Conservation (phyloP, 768 basidiomycete species). For the Roridomyces roridus region DNA sequence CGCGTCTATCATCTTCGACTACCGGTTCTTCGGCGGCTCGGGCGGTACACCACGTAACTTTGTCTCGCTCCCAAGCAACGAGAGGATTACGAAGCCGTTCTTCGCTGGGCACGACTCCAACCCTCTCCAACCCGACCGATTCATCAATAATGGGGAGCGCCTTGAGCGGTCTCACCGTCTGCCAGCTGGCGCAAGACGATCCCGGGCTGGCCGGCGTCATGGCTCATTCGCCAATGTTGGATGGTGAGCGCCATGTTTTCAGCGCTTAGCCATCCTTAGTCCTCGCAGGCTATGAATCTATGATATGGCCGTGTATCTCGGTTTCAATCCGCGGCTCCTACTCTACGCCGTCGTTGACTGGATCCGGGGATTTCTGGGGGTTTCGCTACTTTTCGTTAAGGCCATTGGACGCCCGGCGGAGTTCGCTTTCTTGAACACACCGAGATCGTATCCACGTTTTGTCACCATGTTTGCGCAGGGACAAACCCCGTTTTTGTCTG, state of each 20-base stretch:
- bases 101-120: slow-evolving; percentile 32
- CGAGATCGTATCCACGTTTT: slow-evolving; percentile 14
- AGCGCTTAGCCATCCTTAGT: neutral
- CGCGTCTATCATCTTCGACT: slow-evolving; percentile 36
- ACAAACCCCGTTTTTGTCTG: slow-evolving; percentile 11
- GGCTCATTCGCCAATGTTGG: slow-evolving; percentile 31
- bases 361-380: slow-evolving; percentile 14
- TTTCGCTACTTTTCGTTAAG: slow-evolving; percentile 19
- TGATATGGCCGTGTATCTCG: slow-evolving; percentile 12
- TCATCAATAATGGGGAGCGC: slow-evolving; percentile 31
- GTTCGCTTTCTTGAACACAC: slow-evolving; percentile 21
- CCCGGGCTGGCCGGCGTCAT: slow-evolving; percentile 31
- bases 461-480: slow-evolving; percentile 24
- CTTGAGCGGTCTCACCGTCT: slow-evolving; percentile 28
- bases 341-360: slow-evolving; percentile 23
- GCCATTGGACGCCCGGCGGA: slow-evolving; percentile 25
- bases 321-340: slow-evolving; percentile 22
- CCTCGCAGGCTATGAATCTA: slow-evolving; percentile 1
- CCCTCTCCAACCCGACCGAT: slow-evolving; percentile 26
- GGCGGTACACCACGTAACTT: slow-evolving; percentile 32
- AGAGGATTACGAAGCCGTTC: slow-evolving; percentile 29
- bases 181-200: slow-evolving; percentile 26
- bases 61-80: slow-evolving; percentile 27
- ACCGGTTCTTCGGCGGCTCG: slow-evolving; percentile 33
- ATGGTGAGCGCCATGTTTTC: slow-evolving; percentile 29